These are phyloP conservation scores for Meripilus lineatus DNA, from an alignment of 1,284 basidiomycete species.

Conservation along the genomic window DNA sequence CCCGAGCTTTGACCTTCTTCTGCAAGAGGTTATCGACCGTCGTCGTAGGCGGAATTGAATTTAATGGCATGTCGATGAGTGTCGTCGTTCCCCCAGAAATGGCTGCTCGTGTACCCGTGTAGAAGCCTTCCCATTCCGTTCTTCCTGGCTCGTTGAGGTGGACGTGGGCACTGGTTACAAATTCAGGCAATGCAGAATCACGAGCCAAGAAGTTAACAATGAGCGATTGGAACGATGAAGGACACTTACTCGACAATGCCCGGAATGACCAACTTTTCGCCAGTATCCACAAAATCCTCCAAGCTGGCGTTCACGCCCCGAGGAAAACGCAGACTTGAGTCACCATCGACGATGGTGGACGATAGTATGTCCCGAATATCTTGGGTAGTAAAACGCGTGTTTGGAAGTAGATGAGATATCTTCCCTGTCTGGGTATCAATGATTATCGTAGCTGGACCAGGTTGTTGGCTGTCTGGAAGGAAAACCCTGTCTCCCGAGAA, in stretches of 20 bases:
- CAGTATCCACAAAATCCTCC: conserved; percentile 56
- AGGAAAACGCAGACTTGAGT: too few relatives aligned
- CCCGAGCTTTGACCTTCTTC: conserved; percentile 68
- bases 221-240: neutral
- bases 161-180: conserved; percentile 68
- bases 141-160: conserved; percentile 92
- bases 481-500: conserved; percentile 55
- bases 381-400: conserved; percentile 7
- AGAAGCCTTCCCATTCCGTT: conserved; percentile 92
- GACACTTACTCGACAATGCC: conserved; percentile 79
- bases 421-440: conserved; percentile 61
- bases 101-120: conserved; percentile 85
- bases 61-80: conserved; percentile 92
- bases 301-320: too few relatives aligned
- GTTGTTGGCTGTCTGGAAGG: conserved; percentile 44
- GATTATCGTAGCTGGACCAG: conserved; percentile 68
- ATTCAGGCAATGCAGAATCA: neutral
- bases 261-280: conserved; percentile 67
- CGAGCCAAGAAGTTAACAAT: neutral
- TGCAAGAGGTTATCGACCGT: conserved; percentile 67
- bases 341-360: too few relatives aligned
- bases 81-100: conserved; percentile 89
- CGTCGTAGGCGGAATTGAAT: conserved; percentile 92
- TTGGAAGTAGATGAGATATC: conserved; percentile 51
- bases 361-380: conserved; percentile 34